These are phyloP conservation scores for Eleusine indica DNA, from an alignment of 176 grass and related monocot species.

Conservation along the genomic window DNA sequence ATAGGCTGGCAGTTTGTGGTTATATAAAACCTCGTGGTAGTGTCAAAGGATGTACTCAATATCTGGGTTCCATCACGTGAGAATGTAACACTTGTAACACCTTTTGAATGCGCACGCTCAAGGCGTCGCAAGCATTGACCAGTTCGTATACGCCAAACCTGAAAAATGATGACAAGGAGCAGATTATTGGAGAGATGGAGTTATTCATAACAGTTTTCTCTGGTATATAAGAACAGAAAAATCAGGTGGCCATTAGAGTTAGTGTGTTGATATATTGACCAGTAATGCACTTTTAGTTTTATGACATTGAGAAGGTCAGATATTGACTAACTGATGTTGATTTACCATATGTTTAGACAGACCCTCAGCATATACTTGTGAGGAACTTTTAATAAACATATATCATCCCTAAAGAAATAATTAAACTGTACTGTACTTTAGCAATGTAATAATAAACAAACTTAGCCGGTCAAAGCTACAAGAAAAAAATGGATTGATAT, in stretches of 20 bases:
- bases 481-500: conserved; percentile 4
- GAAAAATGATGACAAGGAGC: conserved; percentile 25
- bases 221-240: not conserved
- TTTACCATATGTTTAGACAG: not conserved
- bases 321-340: conserved; percentile 9
- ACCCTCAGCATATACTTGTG: conserved; percentile 1
- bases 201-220: not conserved
- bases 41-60: conserved; percentile 96
- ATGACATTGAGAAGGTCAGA: not conserved
- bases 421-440: conserved; percentile 4
- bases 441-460: not conserved
- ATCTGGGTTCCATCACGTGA: conserved; percentile 96
- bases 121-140: conserved; percentile 91
- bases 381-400: not conserved
- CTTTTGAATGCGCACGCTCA: conserved; percentile 81
- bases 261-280: conserved; percentile 19
- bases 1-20: conserved; percentile 39
- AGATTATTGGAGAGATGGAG: conserved; percentile 33
- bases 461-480: not conserved
- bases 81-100: conserved; percentile 93
- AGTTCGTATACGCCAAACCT: conserved; percentile 98
- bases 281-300: not conserved
- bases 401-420: conserved; percentile 10
- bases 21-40: conserved; percentile 78
- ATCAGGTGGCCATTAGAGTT: conserved; percentile 4